A percentile compares a stretch with the other conserved stretches of the same genome.
Conservation (phyloP, 495 filamentous ascomycete genomes). For the Gamarada debralockiae region DNA sequence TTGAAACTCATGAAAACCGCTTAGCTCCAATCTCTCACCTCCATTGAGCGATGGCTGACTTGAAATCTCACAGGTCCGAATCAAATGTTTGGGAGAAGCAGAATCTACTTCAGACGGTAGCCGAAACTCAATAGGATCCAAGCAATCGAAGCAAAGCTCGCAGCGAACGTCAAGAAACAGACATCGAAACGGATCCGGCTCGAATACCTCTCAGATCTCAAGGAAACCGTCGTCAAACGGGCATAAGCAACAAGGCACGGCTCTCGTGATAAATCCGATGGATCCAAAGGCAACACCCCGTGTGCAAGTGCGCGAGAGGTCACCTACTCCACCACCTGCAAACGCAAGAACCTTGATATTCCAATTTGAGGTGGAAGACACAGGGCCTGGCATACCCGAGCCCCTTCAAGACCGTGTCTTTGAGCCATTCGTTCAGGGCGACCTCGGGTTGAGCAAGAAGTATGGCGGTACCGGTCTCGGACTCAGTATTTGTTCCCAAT, state of each 20-base stretch:
- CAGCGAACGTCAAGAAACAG: constrained; percentile 23
- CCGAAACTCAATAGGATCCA: constrained; percentile 47
- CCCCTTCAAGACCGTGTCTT: constrained; percentile 77
- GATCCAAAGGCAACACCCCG: constrained; percentile 51
- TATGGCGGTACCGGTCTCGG: constrained; percentile 91
- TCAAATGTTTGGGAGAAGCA: constrained; percentile 64
- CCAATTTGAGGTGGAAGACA: constrained; percentile 87
- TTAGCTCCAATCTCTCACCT: no score
- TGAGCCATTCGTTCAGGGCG: constrained; percentile 92
- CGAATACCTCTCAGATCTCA: constrained; percentile 43
- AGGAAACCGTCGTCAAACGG: constrained; percentile 29
- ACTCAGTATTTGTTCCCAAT: constrained; percentile 81
- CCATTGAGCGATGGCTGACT: no score
- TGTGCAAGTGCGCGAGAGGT: constrained; percentile 47
- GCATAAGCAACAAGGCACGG: constrained; percentile 10
- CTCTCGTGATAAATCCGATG: constrained; percentile 48
- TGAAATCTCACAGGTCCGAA: no score
- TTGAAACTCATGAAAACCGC: no score
- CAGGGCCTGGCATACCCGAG: constrained; percentile 83
- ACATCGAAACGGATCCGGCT: constrained; percentile 42
- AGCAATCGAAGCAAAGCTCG: constrained; percentile 41
- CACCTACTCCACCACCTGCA: constrained; percentile 55
- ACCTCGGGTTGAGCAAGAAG: constrained; percentile 82
- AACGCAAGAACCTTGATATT: constrained; percentile 61
- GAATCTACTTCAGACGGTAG: constrained; percentile 19